Evolutionary conservation across 768 basidiomycete species (phyloP).

Genomic region (Psilocybe subaeruginosa): DNA sequence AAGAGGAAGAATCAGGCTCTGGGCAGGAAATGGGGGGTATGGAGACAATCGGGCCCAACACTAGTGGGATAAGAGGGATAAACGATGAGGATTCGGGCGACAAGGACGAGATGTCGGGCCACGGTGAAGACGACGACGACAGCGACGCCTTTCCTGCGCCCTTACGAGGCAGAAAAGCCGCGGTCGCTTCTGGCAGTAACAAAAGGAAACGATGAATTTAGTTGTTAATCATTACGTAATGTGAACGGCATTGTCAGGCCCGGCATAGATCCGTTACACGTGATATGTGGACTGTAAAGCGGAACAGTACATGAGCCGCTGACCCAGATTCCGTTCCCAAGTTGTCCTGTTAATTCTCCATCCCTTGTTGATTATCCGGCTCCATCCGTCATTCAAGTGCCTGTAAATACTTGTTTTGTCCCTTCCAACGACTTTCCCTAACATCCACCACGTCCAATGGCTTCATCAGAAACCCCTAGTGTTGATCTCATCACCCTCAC

Average conservation of each 20-base stretch:
- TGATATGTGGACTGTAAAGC: slow-evolving; percentile 20
- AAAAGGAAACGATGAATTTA: slow-evolving; percentile 63
- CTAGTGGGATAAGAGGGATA: slow-evolving; percentile 61
- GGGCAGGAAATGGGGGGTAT: slow-evolving; percentile 52
- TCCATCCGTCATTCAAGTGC: slow-evolving; percentile 18
- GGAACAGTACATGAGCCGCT: slow-evolving; percentile 18
- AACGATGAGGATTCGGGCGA: slow-evolving; percentile 35
- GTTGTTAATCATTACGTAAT: slow-evolving; percentile 15
- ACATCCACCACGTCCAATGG: slow-evolving; percentile 35
- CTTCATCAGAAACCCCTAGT: slow-evolving; percentile 70
- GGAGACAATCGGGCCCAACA: slow-evolving; percentile 59
- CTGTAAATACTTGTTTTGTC: slow-evolving; percentile 16
- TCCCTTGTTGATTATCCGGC: neutral
- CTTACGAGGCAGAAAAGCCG: slow-evolving; percentile 66
- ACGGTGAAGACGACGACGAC: slow-evolving; percentile 64
- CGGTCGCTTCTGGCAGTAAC: slow-evolving; percentile 46
- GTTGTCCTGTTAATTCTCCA: neutral
- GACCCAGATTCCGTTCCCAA: slow-evolving; percentile 9
- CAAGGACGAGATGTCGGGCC: slow-evolving; percentile 49
- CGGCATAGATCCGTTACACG: slow-evolving; percentile 33
- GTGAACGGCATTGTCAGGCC: slow-evolving; percentile 9
- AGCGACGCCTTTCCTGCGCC: slow-evolving; percentile 77
- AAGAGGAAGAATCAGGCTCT: slow-evolving; percentile 54
- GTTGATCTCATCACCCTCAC: slow-evolving; percentile 94
- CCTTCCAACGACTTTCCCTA: slow-evolving; percentile 11